Percentiles rank a stretch among this genome's conserved stretches.
Evolutionary conservation across 805 yeast genomes (phyloP).

Genomic region (Ogataea paradorogensis): DNA sequence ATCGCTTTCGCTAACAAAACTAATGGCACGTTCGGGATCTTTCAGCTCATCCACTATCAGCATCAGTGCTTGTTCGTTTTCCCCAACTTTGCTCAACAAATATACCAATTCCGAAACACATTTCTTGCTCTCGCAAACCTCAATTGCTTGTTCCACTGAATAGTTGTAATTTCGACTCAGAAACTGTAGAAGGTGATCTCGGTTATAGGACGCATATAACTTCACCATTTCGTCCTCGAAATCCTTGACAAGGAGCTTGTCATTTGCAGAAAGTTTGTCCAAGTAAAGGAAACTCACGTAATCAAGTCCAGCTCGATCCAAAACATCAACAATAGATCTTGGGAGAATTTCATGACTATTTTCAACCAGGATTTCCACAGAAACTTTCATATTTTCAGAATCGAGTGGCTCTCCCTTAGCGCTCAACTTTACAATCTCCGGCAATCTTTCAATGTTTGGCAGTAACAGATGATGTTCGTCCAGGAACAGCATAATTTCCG

Average conservation of each 20-base stretch:
- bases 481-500: conserved; percentile 53
- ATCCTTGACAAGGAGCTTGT: conserved; percentile 50
- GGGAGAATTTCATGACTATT: conserved; percentile 67
- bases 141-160: conserved; percentile 68
- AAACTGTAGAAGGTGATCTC: conserved; percentile 54
- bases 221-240: conserved; percentile 67
- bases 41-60: conserved; percentile 73
- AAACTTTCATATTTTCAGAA: conserved; percentile 37
- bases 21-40: conserved; percentile 79
- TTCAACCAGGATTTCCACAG: conserved; percentile 55
- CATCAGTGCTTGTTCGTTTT: conserved; percentile 67
- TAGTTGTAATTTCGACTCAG: conserved; percentile 59
- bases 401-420: conserved; percentile 33
- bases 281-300: conserved; percentile 63
- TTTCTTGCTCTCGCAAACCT: conserved; percentile 52
- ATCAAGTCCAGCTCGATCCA: conserved; percentile 42
- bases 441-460: conserved; percentile 45
- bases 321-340: conserved; percentile 42
- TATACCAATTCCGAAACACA: conserved; percentile 74
- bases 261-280: conserved; percentile 52
- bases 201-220: conserved; percentile 62
- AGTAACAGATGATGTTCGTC: conserved; percentile 60
- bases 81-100: conserved; percentile 79
- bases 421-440: conserved; percentile 45
- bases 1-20: conserved; percentile 64